Evolutionary conservation across 2,329 filamentous ascomycete species (phyloP).

Genomic region (Graphium sp.): DNA sequence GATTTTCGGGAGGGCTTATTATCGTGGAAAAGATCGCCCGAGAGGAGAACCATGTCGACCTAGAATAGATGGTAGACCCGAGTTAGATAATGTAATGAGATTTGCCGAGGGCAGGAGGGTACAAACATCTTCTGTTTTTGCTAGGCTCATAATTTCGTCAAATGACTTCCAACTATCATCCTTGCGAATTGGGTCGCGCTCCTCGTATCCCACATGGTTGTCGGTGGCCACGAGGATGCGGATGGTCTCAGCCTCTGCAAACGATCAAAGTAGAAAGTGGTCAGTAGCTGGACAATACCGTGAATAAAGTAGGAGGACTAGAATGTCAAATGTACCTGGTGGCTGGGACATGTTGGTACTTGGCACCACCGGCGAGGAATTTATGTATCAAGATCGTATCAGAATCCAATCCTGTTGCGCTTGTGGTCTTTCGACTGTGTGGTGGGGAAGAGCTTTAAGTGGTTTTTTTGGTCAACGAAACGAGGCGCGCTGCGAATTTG

Average conservation of each 20-base stretch:
- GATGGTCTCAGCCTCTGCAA: constrained; percentile 61
- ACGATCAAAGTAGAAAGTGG: neutral
- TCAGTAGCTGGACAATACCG: too few species aligned
- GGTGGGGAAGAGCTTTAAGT: too few species aligned
- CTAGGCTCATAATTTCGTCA: constrained; percentile 85
- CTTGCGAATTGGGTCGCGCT: constrained; percentile 83
- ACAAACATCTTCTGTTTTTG: constrained; percentile 60
- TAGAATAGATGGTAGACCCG: constrained; percentile 10
- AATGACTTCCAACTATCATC: constrained; percentile 96
- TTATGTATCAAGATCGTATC: neutral
- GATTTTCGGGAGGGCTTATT: constrained; percentile 93
- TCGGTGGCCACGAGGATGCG: constrained; percentile 89
- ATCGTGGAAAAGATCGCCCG: constrained; percentile 91
- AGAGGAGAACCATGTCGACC: constrained; percentile 93
- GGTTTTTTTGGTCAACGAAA: neutral
- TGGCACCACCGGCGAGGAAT: neutral
- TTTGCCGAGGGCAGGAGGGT: neutral
- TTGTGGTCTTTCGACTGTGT: too few species aligned
- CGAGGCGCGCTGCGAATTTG: neutral
- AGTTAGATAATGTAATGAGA: neutral
- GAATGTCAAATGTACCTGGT: too few species aligned
- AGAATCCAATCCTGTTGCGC: neutral
- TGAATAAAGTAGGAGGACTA: too few species aligned
- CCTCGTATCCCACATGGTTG: constrained; percentile 94
- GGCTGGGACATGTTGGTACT: neutral